Evolutionary conservation across 2,329 filamentous ascomycete species (phyloP).

Genomic region (Daldinia sp.): DNA sequence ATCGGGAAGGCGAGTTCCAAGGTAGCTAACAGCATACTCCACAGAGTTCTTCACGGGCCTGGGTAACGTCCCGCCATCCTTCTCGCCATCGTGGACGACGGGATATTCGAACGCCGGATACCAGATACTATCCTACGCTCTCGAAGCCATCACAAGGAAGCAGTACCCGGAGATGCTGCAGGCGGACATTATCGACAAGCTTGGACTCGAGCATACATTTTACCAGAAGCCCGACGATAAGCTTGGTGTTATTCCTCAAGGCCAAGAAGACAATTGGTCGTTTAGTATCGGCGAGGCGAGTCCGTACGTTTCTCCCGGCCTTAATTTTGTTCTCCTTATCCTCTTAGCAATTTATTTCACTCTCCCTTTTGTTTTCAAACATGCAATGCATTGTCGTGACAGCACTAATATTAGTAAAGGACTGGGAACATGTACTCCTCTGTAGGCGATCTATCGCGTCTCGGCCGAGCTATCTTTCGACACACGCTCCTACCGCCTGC

Average conservation of each 20-base stretch:
- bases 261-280: slow-evolving; percentile 49
- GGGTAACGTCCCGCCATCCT: slow-evolving; percentile 46
- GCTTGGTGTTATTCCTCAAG: slow-evolving; percentile 45
- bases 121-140: slow-evolving; percentile 49
- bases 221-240: slow-evolving; percentile 42
- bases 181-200: slow-evolving; percentile 40
- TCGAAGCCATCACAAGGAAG: slow-evolving; percentile 45
- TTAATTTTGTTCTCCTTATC: background rate
- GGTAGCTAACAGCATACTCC: slow-evolving; percentile 1
- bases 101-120: slow-evolving; percentile 49
- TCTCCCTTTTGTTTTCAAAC: background rate
- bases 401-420: slow-evolving; percentile 36
- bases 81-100: slow-evolving; percentile 44
- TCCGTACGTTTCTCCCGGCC: slow-evolving; percentile 52
- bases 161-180: slow-evolving; percentile 45
- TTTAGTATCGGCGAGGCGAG: slow-evolving; percentile 55
- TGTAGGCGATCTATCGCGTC: slow-evolving; percentile 55
- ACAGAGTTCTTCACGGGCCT: slow-evolving; percentile 47
- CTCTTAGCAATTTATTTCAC: too few relatives aligned
- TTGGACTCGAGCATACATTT: slow-evolving; percentile 44
- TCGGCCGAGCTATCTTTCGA: slow-evolving; percentile 59
- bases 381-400: too few relatives aligned
- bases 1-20: background rate
- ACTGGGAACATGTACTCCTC: slow-evolving; percentile 61
- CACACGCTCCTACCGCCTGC: slow-evolving; percentile 53